Percentiles rank a stretch among this genome's conserved stretches.
Conservation (phyloP, 2,329 filamentous ascomycete species). For the Ceratocystis ficicola region DNA sequence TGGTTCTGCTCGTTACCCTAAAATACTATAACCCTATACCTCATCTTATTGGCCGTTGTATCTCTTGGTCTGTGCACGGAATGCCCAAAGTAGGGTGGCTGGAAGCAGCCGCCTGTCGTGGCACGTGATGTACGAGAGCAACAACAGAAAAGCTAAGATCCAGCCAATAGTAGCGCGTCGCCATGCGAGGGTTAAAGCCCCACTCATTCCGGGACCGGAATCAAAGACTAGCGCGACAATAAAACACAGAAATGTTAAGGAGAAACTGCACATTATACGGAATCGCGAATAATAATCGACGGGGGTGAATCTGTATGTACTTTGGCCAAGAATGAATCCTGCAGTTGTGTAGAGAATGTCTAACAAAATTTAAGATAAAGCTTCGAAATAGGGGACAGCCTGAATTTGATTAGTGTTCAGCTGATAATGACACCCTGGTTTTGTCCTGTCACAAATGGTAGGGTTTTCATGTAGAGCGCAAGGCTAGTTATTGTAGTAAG, state of each 20-base stretch:
- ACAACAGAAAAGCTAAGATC: too few species aligned
- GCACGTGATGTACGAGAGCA: slow-evolving; percentile 17
- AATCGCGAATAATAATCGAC: too few species aligned
- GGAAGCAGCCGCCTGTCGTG: neutral
- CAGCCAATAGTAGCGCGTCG: slow-evolving; percentile 15
- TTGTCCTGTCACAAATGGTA: too few species aligned
- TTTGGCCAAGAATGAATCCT: too few species aligned
- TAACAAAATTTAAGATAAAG: too few species aligned
- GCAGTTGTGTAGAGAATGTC: too few species aligned
- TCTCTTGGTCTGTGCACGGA: neutral
- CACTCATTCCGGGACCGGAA: slow-evolving; percentile 14
- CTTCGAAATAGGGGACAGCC: too few species aligned
- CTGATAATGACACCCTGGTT: too few species aligned
- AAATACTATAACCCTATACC: slow-evolving; percentile 17
- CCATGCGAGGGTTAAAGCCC: slow-evolving; percentile 15
- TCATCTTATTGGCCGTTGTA: neutral
- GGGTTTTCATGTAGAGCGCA: too few species aligned
- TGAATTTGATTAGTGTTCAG: too few species aligned
- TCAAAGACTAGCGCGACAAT: slow-evolving; percentile 13
- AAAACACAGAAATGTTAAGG: neutral
- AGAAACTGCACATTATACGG: neutral
- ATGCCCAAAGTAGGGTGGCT: slow-evolving; percentile 9
- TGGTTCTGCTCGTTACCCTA: slow-evolving; percentile 18
- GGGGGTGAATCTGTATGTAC: neutral
- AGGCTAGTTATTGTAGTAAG: too few species aligned